These are phyloP conservation scores for Candida insectorum DNA, from an alignment of 805 yeast genomes.

Conservation along the genomic window DNA sequence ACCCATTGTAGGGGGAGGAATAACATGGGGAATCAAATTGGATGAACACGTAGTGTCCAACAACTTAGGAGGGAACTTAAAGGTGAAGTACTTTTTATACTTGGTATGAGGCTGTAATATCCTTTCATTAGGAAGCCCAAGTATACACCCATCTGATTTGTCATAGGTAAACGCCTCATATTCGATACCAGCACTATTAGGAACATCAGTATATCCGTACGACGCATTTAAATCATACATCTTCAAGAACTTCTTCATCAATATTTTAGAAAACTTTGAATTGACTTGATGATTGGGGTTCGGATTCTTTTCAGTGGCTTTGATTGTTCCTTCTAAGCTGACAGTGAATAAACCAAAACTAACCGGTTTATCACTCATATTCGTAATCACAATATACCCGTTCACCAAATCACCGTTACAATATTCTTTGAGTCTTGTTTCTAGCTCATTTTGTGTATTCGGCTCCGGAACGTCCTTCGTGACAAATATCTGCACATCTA, in stretches of 20 bases:
- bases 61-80: slow-evolving; percentile 52
- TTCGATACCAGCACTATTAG: slow-evolving; percentile 49
- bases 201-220: slow-evolving; percentile 45
- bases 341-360: slow-evolving; percentile 44
- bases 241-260: slow-evolving; percentile 50
- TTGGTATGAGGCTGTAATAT: slow-evolving; percentile 45
- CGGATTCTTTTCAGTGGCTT: slow-evolving; percentile 23
- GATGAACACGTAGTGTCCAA: slow-evolving; percentile 53
- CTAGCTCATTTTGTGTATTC: slow-evolving; percentile 33
- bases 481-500: slow-evolving; percentile 47
- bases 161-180: slow-evolving; percentile 45
- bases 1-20: slow-evolving; percentile 45
- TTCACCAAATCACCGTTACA: slow-evolving; percentile 40
- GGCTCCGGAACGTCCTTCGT: slow-evolving; percentile 53
- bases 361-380: slow-evolving; percentile 41
- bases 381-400: slow-evolving; percentile 46
- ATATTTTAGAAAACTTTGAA: slow-evolving; percentile 24
- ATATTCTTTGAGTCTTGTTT: slow-evolving; percentile 44
- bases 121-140: slow-evolving; percentile 51
- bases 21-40: slow-evolving; percentile 31
- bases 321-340: slow-evolving; percentile 46
- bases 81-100: slow-evolving; percentile 58
- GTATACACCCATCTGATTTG: slow-evolving; percentile 39
- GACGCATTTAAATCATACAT: slow-evolving; percentile 64
- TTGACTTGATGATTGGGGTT: slow-evolving; percentile 10